Evolutionary conservation across 2,329 filamentous ascomycete genomes (phyloP), one percentile per base, ranked within the genome.

Genomic region (Sclerotinia spermophila): DNA sequence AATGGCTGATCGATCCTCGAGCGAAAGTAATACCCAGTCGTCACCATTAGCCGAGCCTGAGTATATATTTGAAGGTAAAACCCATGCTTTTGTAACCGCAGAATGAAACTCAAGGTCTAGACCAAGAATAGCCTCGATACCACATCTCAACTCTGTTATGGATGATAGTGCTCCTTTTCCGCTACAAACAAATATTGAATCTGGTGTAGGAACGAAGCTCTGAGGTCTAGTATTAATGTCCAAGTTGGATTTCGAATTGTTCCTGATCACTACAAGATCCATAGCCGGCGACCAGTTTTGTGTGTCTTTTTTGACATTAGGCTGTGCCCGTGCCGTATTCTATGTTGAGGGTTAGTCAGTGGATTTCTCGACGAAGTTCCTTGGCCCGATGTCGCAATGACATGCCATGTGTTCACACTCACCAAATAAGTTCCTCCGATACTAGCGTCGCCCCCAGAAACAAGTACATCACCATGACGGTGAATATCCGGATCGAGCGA

Each of bases 111-210:
- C 84, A 17, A 89, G 81, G 33, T 88, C 85, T 7, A 88, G 76
- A 1, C 86, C 88, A 74, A 92, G 87, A 70, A 86, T 87, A 27
- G 90, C 92, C 76, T 91, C 87, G 40, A 92, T 81, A 5, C 92
- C 92, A 79, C 88, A 84, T 73, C 91, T 86, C 72, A 92, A 83
- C 76, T 95, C 91, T 4, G 87, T 87, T 35, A 95, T 82, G 11
- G 86, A 85, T 15, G 91, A 91, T 42, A 84, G 85, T 1, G 82
- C 80, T 0, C 89, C 89, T 74, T 87, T 87, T 0, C 90, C 89
- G 30, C 89, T 89, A 58, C 89, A 90, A 33, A 87, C 86, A 79
- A 92, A 93, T 21, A 94, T 78, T 35, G 85, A 84, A 74, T 90
- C 87, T n/a, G 82, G 82, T 40, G 75, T 67, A 68, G 75, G 74